Evolutionary conservation across 1,284 basidiomycete species (phyloP).

Genomic region (Gymnopus androsaceus): DNA sequence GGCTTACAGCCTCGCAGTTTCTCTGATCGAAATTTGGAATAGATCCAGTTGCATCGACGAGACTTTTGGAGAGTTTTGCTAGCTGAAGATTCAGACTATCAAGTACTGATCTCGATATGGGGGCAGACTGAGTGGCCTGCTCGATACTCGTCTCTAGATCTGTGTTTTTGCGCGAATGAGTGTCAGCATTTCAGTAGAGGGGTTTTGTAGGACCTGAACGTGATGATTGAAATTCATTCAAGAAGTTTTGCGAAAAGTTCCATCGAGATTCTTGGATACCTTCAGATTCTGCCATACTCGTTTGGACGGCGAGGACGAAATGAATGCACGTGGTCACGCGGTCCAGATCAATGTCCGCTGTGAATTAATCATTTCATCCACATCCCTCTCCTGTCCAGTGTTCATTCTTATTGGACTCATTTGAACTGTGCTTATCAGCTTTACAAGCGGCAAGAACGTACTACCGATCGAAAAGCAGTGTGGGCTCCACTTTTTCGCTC

Average conservation of each 20-base stretch:
- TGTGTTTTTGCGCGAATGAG: slow-evolving; percentile 9
- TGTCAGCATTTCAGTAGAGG: slow-evolving; percentile 5
- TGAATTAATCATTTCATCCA: no score
- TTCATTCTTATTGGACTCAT: no score
- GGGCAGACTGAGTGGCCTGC: slow-evolving; percentile 24
- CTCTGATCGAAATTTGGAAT: slow-evolving; percentile 76
- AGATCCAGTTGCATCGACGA: slow-evolving; percentile 60
- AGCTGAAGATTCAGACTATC: slow-evolving; percentile 44
- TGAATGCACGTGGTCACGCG: no score
- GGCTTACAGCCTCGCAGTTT: slow-evolving; percentile 63
- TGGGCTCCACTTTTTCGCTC: no score
- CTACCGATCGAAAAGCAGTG: no score
- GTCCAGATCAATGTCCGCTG: no score
- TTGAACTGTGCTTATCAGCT: no score
- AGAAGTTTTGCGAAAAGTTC: slow-evolving; percentile 49
- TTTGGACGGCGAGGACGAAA: no score
- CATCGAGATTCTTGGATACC: slow-evolving; percentile 21
- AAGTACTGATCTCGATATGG: slow-evolving; percentile 30
- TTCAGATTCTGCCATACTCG: neutral
- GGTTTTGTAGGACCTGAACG: slow-evolving; percentile 35
- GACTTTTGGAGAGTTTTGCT: slow-evolving; percentile 56
- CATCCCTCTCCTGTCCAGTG: no score
- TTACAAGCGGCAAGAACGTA: no score
- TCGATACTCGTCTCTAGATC: slow-evolving; percentile 36
- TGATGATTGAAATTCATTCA: slow-evolving; percentile 45